These are phyloP conservation scores for Talaromyces sp. DNA, from an alignment of 2,329 filamentous ascomycete species.

Conservation along the genomic window DNA sequence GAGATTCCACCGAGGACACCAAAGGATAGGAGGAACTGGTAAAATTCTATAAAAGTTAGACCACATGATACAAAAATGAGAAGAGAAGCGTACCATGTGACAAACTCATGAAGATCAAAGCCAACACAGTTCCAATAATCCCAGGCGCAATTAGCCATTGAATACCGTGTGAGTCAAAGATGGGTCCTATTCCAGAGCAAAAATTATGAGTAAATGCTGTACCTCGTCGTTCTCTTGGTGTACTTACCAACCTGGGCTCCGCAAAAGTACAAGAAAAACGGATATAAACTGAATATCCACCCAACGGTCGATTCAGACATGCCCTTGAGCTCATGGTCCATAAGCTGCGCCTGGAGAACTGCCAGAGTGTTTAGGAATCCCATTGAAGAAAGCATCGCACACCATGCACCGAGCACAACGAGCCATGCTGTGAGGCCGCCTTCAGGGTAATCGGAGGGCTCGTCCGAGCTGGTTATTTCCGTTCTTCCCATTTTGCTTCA, in stretches of 20 bases:
- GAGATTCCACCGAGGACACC: slow-evolving; percentile 30
- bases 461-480: neutral
- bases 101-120: neutral
- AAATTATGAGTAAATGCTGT: neutral
- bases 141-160: neutral
- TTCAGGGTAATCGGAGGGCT: slow-evolving; percentile 28
- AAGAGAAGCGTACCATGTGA: slow-evolving; percentile 10
- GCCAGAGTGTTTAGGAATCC: slow-evolving; percentile 38
- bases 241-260: slow-evolving; percentile 20
- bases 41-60: slow-evolving; percentile 22
- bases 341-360: slow-evolving; percentile 36
- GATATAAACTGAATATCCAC: slow-evolving; percentile 39
- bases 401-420: slow-evolving; percentile 39
- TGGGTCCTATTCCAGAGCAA: slow-evolving; percentile 17
- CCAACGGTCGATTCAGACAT: slow-evolving; percentile 32
- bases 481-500: neutral
- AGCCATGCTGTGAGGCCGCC: slow-evolving; percentile 40
- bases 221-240: neutral
- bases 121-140: neutral
- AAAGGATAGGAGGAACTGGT: slow-evolving; percentile 33
- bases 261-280: slow-evolving; percentile 34
- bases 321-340: slow-evolving; percentile 28
- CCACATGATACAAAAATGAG: slow-evolving; percentile 15
- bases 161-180: slow-evolving; percentile 32
- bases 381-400: slow-evolving; percentile 35